These are phyloP conservation scores for Hevea brasiliensis DNA, from an alignment of 345 rosid species.

Conservation along the genomic window DNA sequence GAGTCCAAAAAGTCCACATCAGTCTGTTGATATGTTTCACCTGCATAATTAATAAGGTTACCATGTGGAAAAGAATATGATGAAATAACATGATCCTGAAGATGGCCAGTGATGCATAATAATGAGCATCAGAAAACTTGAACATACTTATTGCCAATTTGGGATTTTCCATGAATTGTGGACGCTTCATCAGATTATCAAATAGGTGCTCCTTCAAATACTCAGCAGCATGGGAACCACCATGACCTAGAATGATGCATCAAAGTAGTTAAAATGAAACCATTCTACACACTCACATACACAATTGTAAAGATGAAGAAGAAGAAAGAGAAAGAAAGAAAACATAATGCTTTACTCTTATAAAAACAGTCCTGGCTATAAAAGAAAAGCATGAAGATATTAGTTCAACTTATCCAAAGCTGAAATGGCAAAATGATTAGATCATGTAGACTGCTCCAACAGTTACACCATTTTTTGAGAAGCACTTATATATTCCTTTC, in stretches of 20 bases:
- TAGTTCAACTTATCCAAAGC: background rate
- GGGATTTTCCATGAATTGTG: conserved; percentile 71
- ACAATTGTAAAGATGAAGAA: background rate
- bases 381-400: no score
- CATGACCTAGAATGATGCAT: conserved; percentile 68
- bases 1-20: conserved; percentile 82
- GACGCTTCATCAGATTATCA: conserved; percentile 88
- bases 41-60: conserved; percentile 41
- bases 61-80: conserved; percentile 5
- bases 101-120: background rate
- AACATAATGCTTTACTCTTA: background rate
- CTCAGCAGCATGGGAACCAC: conserved; percentile 98
- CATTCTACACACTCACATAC: background rate
- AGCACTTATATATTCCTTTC: background rate
- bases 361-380: background rate
- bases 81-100: conserved; percentile 6
- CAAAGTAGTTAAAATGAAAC: background rate
- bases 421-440: background rate
- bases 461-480: background rate
- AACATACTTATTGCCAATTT: conserved; percentile 78
- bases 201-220: conserved; percentile 89
- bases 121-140: background rate
- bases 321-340: background rate
- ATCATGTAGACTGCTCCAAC: background rate
- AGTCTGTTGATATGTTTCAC: conserved; percentile 85